Evolutionary conservation across 345 rosid species (phyloP).

Genomic region (Linum tenue): DNA sequence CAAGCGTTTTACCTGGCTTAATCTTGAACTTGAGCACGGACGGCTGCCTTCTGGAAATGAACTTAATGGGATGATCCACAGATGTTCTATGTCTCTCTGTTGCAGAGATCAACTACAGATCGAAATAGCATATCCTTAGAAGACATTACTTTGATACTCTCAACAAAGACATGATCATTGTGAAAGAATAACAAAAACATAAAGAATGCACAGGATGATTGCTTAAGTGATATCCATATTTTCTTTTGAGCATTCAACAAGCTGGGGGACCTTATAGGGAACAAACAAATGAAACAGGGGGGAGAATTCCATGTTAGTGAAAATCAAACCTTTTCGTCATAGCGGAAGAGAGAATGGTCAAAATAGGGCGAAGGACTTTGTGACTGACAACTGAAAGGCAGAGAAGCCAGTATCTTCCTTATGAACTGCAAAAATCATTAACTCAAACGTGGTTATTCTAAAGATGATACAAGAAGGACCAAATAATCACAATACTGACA

Average conservation of each 20-base stretch:
- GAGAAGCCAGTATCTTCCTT: slow-evolving; percentile 74
- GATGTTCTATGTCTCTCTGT: slow-evolving; percentile 63
- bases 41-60: slow-evolving; percentile 62
- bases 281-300: not conserved
- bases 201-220: not conserved
- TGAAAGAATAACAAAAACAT: not conserved
- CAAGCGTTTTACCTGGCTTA: slow-evolving; percentile 51
- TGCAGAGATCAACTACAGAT: slow-evolving; percentile 70
- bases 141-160: not conserved
- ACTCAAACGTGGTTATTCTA: slow-evolving; percentile 2
- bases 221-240: too few relatives aligned
- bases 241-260: too few relatives aligned
- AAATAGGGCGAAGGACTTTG: slow-evolving; percentile 96
- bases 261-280: not conserved
- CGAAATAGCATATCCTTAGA: not conserved
- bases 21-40: slow-evolving; percentile 66
- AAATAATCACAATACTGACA: not conserved
- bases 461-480: not conserved
- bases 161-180: not conserved
- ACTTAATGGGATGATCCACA: slow-evolving; percentile 80
- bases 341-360: slow-evolving; percentile 88
- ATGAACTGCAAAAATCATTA: slow-evolving; percentile 53
- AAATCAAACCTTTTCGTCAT: slow-evolving; percentile 75
- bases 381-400: slow-evolving; percentile 84
- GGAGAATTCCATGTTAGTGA: slow-evolving; percentile 1